Evolutionary conservation across 1,139 yeast species (phyloP), one percentile per base, ranked within the genome.

Genomic region (Protomyces gravidus): DNA sequence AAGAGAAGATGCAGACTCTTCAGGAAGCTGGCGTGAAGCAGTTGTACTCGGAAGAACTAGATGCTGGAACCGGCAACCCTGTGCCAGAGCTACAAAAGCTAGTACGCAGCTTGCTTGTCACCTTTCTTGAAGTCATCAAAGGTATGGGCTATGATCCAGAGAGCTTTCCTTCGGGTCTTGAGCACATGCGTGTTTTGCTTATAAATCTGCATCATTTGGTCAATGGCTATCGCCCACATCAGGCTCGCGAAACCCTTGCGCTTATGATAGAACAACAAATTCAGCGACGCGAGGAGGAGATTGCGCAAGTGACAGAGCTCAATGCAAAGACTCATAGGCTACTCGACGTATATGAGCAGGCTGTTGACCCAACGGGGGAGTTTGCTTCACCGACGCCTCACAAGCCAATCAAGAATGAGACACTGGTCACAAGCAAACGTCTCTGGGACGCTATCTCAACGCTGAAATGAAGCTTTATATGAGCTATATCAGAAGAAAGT

Each of bases 201-300:
- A 84, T 89, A 68, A 89, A 89, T 69, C 84, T 88, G 65, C 95
- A 88, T 69, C 96, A 89, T 69, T 73, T 89, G 59, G 73, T 89
- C 63, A 89, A 89, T 70, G 88, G 88, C 59, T 89, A 88, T 71
- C 76, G 96, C 61, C 96, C 96, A 0, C 96, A 89, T 70, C 96
- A 89, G 69, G 84, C 90, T 5, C 76, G 95, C 50, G 96, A 89
- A 67, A 83, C 89, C 62, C 77, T 89, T 65, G 84, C 86, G 51
- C 76, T 84, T 78, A 73, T 86, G 60, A 74, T 89, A 70, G 83
- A 80, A 67, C 83, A 82, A 58, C 86, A 84, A 67, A 77, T 85
- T 27, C 82, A 78, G 51, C 71, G 74, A 47, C 83, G 83, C 66
- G 74, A 72, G 62, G 68, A 69, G 7, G 87, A 84, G 65, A 82